These are phyloP conservation scores for Murraya koenigii DNA, from an alignment of 345 rosid species.

Conservation along the genomic window DNA sequence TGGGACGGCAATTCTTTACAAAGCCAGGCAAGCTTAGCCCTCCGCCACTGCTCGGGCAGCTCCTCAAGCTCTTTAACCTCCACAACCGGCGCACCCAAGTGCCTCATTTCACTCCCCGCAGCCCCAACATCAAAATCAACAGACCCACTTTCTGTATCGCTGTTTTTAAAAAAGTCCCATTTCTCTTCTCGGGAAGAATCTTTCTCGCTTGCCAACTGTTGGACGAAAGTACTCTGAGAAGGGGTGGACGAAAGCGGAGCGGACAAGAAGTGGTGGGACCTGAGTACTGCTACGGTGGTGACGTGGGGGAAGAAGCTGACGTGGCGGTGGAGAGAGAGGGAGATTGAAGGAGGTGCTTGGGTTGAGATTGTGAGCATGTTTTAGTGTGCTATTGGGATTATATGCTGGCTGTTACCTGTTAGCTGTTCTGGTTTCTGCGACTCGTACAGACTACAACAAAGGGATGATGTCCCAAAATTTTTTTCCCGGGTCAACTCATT, in stretches of 20 bases:
- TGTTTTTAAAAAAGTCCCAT: slow-evolving; percentile 14
- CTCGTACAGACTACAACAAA: too few species aligned
- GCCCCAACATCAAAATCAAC: slow-evolving; percentile 23
- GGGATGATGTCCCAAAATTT: too few species aligned
- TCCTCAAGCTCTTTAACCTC: slow-evolving; percentile 72
- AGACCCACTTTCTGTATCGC: slow-evolving; percentile 4
- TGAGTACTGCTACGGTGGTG: neutral
- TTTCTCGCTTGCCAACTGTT: slow-evolving; percentile 32
- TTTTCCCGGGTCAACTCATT: too few species aligned
- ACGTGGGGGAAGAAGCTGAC: slow-evolving; percentile 11
- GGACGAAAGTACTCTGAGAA: slow-evolving; percentile 44
- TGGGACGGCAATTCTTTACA: slow-evolving; percentile 83
- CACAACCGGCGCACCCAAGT: slow-evolving; percentile 37
- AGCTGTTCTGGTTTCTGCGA: too few species aligned
- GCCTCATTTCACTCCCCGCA: slow-evolving; percentile 42
- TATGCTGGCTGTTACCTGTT: neutral
- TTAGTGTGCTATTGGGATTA: neutral
- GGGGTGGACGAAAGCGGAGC: slow-evolving; percentile 3
- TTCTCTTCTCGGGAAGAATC: slow-evolving; percentile 12
- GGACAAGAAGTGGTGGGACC: neutral
- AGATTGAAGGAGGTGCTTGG: slow-evolving; percentile 21
- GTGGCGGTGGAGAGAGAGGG: slow-evolving; percentile 20
- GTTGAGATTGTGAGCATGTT: slow-evolving; percentile 7
- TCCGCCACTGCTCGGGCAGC: slow-evolving; percentile 82
- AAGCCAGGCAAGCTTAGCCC: slow-evolving; percentile 86